Base-by-base conservation (phyloP, 2,329 filamentous ascomycete genomes). In the Lomentospora prolificans region DNA sequence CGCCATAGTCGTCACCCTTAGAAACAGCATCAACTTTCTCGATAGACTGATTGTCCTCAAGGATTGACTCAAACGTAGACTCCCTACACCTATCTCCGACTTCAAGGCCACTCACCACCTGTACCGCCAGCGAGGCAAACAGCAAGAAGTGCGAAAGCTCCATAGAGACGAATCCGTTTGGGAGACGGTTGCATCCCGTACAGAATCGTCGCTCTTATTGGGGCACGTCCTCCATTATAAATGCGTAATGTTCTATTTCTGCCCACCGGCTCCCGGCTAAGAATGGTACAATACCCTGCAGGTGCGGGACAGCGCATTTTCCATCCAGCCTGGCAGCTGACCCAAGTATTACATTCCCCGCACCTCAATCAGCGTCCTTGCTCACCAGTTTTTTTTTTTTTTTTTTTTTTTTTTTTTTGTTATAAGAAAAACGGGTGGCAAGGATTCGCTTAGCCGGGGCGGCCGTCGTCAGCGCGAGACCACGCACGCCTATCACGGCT, bases 1-100 rank as follows among this genome's bases (percentile, higher is more conserved):
- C 62, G 24, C 63, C 61, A 19, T 61, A 65, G 10, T 53, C 54
- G 54, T 58, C 58, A 31, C 61, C 62, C n/a, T 55, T 55, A 3
- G 58, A 44, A 31, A 64, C 60, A 51, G 56, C 25, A 4, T 57
- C 57, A 0, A 61, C 56, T 4, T 31, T 57, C 24, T 61, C 56
- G 33, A 62, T 53, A 7, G 54, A 54, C 2, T 57, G 58, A 10
- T 56, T 56, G 27, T 50, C 50, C n/a, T 55, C 51, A 2, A 53
- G 51, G 2, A 28, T 12, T 14, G 51, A 46, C 25, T 44, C 33
- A 9, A 53, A 53, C 9, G 51, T 53, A 10, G 51, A 46, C n/a
- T 28, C 14, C 14, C 28, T 36, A 19, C 51, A 53, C 10, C n/a
- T 27, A 2, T 53, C 14, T 2, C 22, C 3, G 8, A 53, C 14